These are phyloP conservation scores for Apiospora pterosperma DNA, from an alignment of 2,329 filamentous ascomycete species.

Conservation along the genomic window DNA sequence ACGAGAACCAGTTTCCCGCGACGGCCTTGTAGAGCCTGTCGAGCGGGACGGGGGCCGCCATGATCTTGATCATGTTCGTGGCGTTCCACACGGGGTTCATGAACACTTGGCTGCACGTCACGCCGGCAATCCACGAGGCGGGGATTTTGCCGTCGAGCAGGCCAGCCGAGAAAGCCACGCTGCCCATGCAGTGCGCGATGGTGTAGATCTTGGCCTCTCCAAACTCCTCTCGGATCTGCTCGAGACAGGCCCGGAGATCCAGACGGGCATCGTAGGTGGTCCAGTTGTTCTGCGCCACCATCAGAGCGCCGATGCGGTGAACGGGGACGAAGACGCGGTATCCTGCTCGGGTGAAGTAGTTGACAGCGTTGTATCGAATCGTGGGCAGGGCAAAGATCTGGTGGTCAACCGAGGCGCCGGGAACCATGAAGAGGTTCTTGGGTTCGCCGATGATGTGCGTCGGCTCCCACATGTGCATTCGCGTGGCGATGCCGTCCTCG, in stretches of 20 bases:
- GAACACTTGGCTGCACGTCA: constrained; percentile 60
- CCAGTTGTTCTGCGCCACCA: constrained; percentile 47
- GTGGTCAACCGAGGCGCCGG: constrained; percentile 61
- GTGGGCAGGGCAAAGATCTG: constrained; percentile 61
- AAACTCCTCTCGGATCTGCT: constrained; percentile 43
- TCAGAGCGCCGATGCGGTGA: constrained; percentile 54
- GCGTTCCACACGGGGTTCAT: constrained; percentile 58
- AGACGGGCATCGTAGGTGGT: constrained; percentile 59
- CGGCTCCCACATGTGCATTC: constrained; percentile 56
- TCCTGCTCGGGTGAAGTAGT: constrained; percentile 58
- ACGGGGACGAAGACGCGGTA: constrained; percentile 58
- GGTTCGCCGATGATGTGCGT: constrained; percentile 32
- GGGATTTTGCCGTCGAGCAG: constrained; percentile 61
- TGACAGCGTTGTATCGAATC: constrained; percentile 59
- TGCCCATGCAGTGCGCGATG: constrained; percentile 62
- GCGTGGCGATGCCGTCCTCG: constrained; percentile 48
- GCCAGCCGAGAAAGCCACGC: constrained; percentile 55
- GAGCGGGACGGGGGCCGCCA: constrained; percentile 43
- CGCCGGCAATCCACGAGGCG: constrained; percentile 51
- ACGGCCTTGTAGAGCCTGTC: constrained; percentile 45
- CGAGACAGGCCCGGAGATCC: constrained; percentile 54
- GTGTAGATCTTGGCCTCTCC: constrained; percentile 46
- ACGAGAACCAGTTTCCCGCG: constrained; percentile 54
- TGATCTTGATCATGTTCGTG: constrained; percentile 54
- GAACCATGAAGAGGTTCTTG: constrained; percentile 57